A percentile compares a stretch with the other conserved stretches of the same genome.
These are phyloP conservation scores for Phlebiopsis gigantea DNA, from an alignment of 768 basidiomycete genomes.

Conservation along the genomic window DNA sequence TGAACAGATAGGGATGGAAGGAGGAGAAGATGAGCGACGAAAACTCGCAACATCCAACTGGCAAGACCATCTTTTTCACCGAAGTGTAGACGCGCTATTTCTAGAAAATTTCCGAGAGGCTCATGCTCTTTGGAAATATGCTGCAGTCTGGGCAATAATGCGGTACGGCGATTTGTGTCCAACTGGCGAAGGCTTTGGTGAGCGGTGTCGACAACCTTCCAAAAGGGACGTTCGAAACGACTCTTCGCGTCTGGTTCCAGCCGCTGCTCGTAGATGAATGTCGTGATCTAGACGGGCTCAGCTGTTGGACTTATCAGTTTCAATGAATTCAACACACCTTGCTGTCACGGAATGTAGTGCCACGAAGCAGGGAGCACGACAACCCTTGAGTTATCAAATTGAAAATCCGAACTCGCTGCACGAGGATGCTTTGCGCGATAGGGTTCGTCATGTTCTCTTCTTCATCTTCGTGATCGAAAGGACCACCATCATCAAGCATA, in stretches of 20 bases:
- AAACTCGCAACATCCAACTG: slow-evolving; percentile 29
- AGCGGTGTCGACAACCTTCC: slow-evolving; percentile 15
- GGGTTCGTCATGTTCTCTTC: slow-evolving; percentile 16
- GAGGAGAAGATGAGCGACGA: slow-evolving; percentile 35
- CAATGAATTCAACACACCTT: slow-evolving; percentile 37
- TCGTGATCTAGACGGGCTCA: slow-evolving; percentile 40
- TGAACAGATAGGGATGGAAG: slow-evolving; percentile 32
- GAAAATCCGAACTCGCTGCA: slow-evolving; percentile 46
- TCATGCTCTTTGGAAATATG: neutral
- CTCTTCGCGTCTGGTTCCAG: slow-evolving; percentile 17
- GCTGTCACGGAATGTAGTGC: slow-evolving; percentile 54
- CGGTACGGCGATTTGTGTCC: slow-evolving; percentile 5
- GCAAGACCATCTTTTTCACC: neutral
- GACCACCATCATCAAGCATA: slow-evolving; percentile 50
- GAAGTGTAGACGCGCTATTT: neutral
- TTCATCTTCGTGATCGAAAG: slow-evolving; percentile 13
- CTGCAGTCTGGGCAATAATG: neutral
- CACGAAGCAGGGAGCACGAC: slow-evolving; percentile 46
- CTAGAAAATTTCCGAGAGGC: neutral
- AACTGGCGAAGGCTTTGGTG: slow-evolving; percentile 9
- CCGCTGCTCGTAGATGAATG: slow-evolving; percentile 46
- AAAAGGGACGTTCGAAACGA: slow-evolving; percentile 11
- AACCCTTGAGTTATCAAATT: slow-evolving; percentile 44
- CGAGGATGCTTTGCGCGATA: slow-evolving; percentile 13
- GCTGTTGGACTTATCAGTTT: neutral